Percentiles rank a stretch among this genome's conserved stretches.
These are phyloP conservation scores for Gynochthodes officinalis DNA, from an alignment of 257 asterid genomes.

Conservation along the genomic window DNA sequence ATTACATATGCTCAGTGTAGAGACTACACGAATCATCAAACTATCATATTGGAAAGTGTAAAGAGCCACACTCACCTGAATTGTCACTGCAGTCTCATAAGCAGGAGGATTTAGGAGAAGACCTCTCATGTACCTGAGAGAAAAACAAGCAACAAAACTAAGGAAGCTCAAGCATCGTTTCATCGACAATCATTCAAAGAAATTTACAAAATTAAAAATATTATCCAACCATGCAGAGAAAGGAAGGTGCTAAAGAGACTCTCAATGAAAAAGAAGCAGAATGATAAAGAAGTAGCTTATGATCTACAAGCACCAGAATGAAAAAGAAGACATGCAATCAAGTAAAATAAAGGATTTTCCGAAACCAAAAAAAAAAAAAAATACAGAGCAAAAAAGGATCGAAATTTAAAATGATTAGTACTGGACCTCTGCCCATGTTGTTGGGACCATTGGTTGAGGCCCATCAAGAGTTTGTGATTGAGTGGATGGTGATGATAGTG, in stretches of 20 bases:
- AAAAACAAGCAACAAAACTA: conserved; percentile 11
- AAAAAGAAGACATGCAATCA: neutral
- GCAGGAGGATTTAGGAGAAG: conserved; percentile 97
- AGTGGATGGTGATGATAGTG: too few relatives aligned
- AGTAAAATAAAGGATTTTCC: too few relatives aligned
- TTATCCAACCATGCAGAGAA: neutral
- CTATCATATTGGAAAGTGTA: neutral
- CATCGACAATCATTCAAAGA: neutral
- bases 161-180: neutral
- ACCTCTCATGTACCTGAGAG: conserved; percentile 75
- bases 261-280: too few relatives aligned
- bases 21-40: neutral
- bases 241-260: neutral
- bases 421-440: too few relatives aligned
- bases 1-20: neutral
- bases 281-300: neutral
- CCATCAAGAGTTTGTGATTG: too few relatives aligned
- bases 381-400: too few relatives aligned
- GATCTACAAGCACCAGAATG: neutral
- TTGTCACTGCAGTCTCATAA: conserved; percentile 68
- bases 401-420: too few relatives aligned
- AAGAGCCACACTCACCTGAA: conserved; percentile 51
- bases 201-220: too few relatives aligned
- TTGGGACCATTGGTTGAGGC: too few relatives aligned
- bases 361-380: too few relatives aligned